Conservation (phyloP, 345 rosid species). For the Turritis glabra region DNA sequence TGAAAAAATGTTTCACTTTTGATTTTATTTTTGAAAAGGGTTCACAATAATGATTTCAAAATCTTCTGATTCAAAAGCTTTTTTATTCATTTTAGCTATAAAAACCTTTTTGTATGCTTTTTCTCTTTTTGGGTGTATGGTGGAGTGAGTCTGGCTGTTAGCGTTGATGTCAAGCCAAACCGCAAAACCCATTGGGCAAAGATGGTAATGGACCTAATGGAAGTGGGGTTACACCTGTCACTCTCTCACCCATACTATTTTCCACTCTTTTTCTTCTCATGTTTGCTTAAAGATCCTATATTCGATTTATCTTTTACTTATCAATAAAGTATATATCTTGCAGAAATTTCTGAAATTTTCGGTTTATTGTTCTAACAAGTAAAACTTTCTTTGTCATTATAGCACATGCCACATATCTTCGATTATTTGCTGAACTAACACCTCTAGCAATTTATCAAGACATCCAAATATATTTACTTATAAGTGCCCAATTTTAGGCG, state of each 20-base stretch:
- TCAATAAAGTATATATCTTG: background rate
- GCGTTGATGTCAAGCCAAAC: slow-evolving; percentile 94
- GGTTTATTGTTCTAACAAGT: background rate
- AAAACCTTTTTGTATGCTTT: slow-evolving; percentile 9
- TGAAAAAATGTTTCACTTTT: background rate
- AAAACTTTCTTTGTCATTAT: background rate
- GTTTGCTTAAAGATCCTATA: slow-evolving; percentile 10
- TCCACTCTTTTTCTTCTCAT: slow-evolving; percentile 26
- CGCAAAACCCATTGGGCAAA: slow-evolving; percentile 42
- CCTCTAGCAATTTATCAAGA: background rate
- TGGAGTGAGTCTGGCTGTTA: slow-evolving; percentile 64
- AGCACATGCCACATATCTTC: background rate
- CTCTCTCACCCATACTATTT: slow-evolving; percentile 58
- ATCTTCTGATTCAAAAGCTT: slow-evolving; percentile 35
- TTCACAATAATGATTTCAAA: slow-evolving; percentile 44
- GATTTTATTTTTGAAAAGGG: slow-evolving; percentile 44
- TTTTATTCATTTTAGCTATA: background rate
- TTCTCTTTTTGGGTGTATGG: slow-evolving; percentile 35
- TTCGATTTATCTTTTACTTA: no score
- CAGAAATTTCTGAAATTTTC: background rate
- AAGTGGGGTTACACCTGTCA: slow-evolving; percentile 85
- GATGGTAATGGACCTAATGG: slow-evolving; percentile 38
- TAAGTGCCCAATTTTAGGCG: background rate
- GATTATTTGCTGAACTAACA: background rate
- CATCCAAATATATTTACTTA: no score